Evolutionary conservation across 208 protist species (phyloP), one percentile per base, ranked within the genome.

Genomic region (Acanthamoeba triangularis): DNA sequence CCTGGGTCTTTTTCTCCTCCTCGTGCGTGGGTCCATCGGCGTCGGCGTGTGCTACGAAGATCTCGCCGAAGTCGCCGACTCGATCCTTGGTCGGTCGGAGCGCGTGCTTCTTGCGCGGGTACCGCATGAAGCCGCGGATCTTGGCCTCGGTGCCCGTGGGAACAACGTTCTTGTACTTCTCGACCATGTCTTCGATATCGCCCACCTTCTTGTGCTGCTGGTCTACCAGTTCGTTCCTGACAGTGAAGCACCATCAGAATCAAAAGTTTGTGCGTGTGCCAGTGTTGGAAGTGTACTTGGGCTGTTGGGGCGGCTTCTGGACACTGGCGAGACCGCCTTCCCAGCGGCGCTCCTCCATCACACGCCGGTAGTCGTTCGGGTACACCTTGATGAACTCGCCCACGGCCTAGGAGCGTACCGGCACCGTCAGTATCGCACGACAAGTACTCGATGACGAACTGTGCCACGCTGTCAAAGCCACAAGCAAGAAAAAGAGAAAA

Each of bases 101-200:
- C 41, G 69, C 63, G 33, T 96, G 94, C 28, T 93, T 52, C 49
- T 96, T 95, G 91, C 98, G 96, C 54, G 97, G 95, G 72, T 98
- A 98, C 91, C 96, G 95, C 96, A 98, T 96, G 96, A 98, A 98
- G 37, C 98, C 98, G 25, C 74, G 54, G 16, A 94, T 63, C 92
- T 98, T 93, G 41, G 35, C 88, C 13, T 93, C 61, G 20, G 84
- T 44, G 28, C 84, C 84, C 35, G 25, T 90, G 14, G 84, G 84
- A 10, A 90, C 94, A 0, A 61, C 35, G 20, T 80, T 78, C 92
- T 95, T 95, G n/a, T 54, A 80, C 25, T 33, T 33, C 3, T 95
- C 95, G 35, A 96, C 37, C 59, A 96, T 94, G 30, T 97, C 96
- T 61, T 97, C 96, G 35, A 72, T 96, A 23, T 95, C 88, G 30